Percentiles rank a stretch among this genome's conserved stretches.
phyloP scores from a whole-genome alignment of 176 grass and related monocot species.

The Coix lacrymajobi region DNA sequence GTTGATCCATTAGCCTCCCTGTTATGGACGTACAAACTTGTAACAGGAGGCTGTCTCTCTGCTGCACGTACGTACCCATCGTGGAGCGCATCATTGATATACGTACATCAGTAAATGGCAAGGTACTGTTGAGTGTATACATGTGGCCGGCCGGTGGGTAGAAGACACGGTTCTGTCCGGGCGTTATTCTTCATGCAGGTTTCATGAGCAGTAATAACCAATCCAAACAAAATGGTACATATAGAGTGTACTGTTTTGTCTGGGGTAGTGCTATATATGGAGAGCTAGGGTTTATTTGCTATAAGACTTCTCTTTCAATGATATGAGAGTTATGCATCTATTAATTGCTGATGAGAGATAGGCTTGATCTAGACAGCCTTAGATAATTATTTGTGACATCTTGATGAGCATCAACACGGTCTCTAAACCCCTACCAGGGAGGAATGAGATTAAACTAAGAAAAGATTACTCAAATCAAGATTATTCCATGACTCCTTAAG shows the following conservation, averaged over 20 bases:
- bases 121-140: background rate
- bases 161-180: background rate
- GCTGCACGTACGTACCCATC: background rate
- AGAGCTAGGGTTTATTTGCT: background rate
- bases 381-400: background rate
- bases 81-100: background rate
- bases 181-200: background rate
- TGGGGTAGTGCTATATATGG: background rate
- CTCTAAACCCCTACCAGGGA: too few relatives aligned
- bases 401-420: background rate
- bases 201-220: background rate
- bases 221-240: background rate
- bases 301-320: background rate
- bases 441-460: too few relatives aligned
- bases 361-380: background rate
- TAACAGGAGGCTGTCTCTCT: background rate
- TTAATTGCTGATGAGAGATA: background rate
- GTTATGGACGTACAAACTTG: background rate
- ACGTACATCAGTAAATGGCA: background rate
- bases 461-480: too few relatives aligned
- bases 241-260: background rate
- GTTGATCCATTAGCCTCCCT: background rate
- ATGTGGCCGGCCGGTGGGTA: background rate
- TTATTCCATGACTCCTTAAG: too few relatives aligned
- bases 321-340: background rate